Evolutionary conservation across 139 green algal species (phyloP), one percentile per base, ranked within the genome.

Genomic region (Edaphochlamys debaryana): DNA sequence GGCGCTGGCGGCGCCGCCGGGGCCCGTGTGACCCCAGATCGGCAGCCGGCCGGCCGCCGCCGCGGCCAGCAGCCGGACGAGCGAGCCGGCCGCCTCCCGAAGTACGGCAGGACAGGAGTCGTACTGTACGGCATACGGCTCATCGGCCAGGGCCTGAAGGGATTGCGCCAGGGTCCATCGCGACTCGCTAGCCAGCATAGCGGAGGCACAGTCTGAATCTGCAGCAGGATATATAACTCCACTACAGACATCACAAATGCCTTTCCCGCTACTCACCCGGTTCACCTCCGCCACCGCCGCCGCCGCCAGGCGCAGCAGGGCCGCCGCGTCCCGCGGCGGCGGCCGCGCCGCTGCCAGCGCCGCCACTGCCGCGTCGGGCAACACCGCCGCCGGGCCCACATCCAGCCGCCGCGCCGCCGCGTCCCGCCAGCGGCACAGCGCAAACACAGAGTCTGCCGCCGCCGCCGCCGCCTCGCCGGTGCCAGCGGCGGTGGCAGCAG

Each of bases 351-450:
- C 60, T 41, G 60, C 76, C 63, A 74, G 63, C 45, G 77, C 77
- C 62, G 77, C 77, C 77, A 83, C 37, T 25, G 63, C 48, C 1
- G 41, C 60, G 40, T 94, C 87, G 17, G 83, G 90, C 73, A 95
- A 62, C 38, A 93, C 36, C 69, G 69, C 85, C 68, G 87, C 79
- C 34, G 85, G 37, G 27, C 84, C 68, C 54, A 69, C 40, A 67
- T 87, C 79, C 29, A 56, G 29, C 45, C 63, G 17, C 15, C 92
- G 77, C 0, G 91, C 92, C 30, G 64, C 41, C 23, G 70, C 64
- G 82, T 95, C 92, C 20, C 92, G 82, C 91, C 92, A 95, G 15
- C 79, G 67, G 45, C 89, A 93, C n/a, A 96, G 73, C 19, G 69
- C 86, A 25, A 87, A 54, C 38, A 96, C 69, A 7, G 84, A 80